These are phyloP conservation scores for Alternaria viburni DNA, from an alignment of 2,329 filamentous ascomycete species.

Conservation along the genomic window DNA sequence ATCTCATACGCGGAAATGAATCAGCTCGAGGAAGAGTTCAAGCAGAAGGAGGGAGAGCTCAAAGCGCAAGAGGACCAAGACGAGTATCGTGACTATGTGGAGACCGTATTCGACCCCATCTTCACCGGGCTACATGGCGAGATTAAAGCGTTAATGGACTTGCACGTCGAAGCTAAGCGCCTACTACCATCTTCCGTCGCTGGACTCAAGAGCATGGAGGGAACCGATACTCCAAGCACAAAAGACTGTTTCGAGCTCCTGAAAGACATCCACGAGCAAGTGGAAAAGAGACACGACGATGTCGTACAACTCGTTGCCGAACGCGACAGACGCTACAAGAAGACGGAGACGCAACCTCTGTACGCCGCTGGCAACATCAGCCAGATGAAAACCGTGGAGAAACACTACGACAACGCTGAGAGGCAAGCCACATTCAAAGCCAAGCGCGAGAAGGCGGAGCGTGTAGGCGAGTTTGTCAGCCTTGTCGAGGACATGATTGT, in stretches of 20 bases:
- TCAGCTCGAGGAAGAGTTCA: conserved; percentile 61
- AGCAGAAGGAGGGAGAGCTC: conserved; percentile 57
- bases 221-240: conserved; percentile 22
- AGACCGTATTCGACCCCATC: conserved; percentile 58
- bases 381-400: conserved; percentile 56
- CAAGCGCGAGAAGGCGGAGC: conserved; percentile 56
- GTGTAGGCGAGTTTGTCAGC: conserved; percentile 58
- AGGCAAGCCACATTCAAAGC: conserved; percentile 58
- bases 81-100: conserved; percentile 59
- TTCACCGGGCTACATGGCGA: conserved; percentile 58
- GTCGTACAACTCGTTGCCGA: conserved; percentile 59
- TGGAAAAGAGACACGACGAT: conserved; percentile 58
- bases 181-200: conserved; percentile 33
- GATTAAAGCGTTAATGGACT: conserved; percentile 55
- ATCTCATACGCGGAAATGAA: conserved; percentile 65
- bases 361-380: conserved; percentile 60
- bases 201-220: conserved; percentile 28
- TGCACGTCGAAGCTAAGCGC: conserved; percentile 49
- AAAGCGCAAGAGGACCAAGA: conserved; percentile 61
- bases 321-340: conserved; percentile 61
- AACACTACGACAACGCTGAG: conserved; percentile 57
- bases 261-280: conserved; percentile 52
- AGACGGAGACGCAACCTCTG: conserved; percentile 59
- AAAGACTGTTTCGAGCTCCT: conserved; percentile 44
- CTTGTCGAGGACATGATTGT: conserved; percentile 59